Percentiles rank a stretch among this genome's conserved stretches.
Evolutionary conservation across 768 basidiomycete genomes (phyloP).

Genomic region (Suillus sp.): DNA sequence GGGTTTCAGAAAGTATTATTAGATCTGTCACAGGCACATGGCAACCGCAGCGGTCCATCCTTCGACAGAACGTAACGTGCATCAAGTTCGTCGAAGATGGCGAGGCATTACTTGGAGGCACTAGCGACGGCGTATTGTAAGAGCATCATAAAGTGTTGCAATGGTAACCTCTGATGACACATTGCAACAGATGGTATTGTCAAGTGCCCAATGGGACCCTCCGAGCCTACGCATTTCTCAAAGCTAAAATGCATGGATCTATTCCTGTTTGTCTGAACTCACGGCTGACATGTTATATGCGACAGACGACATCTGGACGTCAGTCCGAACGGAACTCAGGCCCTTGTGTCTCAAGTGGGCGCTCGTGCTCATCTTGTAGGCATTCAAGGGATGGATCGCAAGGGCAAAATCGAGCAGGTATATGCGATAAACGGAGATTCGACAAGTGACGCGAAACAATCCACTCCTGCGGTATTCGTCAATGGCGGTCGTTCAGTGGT

Average conservation of each 20-base stretch:
- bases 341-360: slow-evolving; percentile 53
- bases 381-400: slow-evolving; percentile 50
- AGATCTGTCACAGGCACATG: slow-evolving; percentile 49
- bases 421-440: slow-evolving; percentile 46
- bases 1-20: slow-evolving; percentile 1
- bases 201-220: slow-evolving; percentile 68
- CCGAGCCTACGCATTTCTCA: slow-evolving; percentile 59
- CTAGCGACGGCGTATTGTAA: slow-evolving; percentile 69
- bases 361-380: slow-evolving; percentile 54
- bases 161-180: slow-evolving; percentile 16
- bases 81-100: slow-evolving; percentile 67
- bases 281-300: slow-evolving; percentile 17
- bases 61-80: slow-evolving; percentile 63
- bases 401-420: slow-evolving; percentile 54
- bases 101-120: slow-evolving; percentile 64
- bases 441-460: slow-evolving; percentile 32
- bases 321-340: slow-evolving; percentile 48
- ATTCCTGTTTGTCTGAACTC: not conserved
- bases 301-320: slow-evolving; percentile 57
- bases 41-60: slow-evolving; percentile 64
- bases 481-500: slow-evolving; percentile 54
- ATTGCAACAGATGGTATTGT: slow-evolving; percentile 58
- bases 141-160: slow-evolving; percentile 21
- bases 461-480: slow-evolving; percentile 56
- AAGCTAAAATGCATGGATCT: slow-evolving; percentile 55